Base-by-base conservation (phyloP, 1,139 yeast species). In the Pichia sp. region DNA sequence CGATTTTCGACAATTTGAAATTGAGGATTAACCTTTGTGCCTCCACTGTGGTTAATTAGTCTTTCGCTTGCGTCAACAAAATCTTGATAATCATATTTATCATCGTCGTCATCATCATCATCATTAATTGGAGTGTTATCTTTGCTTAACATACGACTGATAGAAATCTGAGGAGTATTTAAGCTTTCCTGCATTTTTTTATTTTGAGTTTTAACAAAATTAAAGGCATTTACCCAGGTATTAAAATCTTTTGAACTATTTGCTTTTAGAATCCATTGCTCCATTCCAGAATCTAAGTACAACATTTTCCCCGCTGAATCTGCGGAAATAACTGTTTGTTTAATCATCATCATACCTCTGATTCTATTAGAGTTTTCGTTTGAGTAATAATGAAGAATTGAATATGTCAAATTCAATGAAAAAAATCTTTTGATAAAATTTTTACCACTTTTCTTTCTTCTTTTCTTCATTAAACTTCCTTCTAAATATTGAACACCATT, bases 221-320 rank as follows among this genome's bases (percentile, higher is more conserved):
- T 80, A 53, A 89, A 74, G 0, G 96, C 95, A 41, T 79, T 74
- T 9, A 85, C 78, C 98, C 98, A 92, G 9, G 78, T 72, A 37
- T 77, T 74, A 71, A 89, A 92, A 54, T 86, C 92, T 4, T 71
- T 69, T 16, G 65, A 64, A 46, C 74, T 78, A 37, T 74, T 66
- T 0, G 97, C 87, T 56, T 84, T 85, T 52, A 92, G 69, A 41
- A 79, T 80, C 98, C 98, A 92, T 16, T 87, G 80, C 61, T 92
- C 98, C 81, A 92, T 82, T 3, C 98, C 98, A 0, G 97, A 87
- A 62, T 92, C 97, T 51, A 92, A 75, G 43, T 84, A 82, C 40
- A 92, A 80, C 55, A 85, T 85, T 42, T 78, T 68, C 27, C 78
- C 76, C 44, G 76, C 75, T 29, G 79, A 72, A 55, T 83, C 82